Evolutionary conservation across 257 asterid species (phyloP).

Genomic region (Forsythia suspensa): DNA sequence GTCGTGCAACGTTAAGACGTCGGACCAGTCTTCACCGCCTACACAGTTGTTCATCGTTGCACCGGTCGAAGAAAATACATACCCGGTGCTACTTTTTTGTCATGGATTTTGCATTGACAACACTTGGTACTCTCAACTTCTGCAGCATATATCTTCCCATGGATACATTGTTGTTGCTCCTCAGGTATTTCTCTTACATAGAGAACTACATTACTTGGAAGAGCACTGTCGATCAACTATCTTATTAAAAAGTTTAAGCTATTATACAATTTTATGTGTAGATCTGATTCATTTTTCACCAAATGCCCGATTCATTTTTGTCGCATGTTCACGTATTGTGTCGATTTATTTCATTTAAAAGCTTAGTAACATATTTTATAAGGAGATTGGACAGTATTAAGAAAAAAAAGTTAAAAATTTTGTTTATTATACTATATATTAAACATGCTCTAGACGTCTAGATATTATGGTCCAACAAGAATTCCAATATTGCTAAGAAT

Average conservation of each 20-base stretch:
- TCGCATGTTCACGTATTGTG: no score
- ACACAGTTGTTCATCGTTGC: conserved; percentile 36
- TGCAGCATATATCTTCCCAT: conserved; percentile 56
- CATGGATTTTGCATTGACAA: conserved; percentile 47
- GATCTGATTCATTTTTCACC: no score
- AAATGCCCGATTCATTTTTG: no score
- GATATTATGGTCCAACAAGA: no score
- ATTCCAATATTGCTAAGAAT: no score
- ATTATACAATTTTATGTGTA: background rate
- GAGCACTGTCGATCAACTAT: background rate
- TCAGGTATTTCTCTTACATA: conserved; percentile 25
- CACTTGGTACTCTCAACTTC: conserved; percentile 40
- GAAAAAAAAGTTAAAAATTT: no score
- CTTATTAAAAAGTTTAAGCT: background rate
- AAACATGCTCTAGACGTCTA: no score
- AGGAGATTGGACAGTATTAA: no score
- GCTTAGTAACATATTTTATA: no score
- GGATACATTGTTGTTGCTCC: conserved; percentile 60
- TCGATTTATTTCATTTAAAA: no score
- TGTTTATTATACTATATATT: no score
- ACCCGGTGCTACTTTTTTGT: conserved; percentile 50
- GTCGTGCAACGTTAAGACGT: conserved; percentile 18
- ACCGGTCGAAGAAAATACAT: conserved; percentile 36
- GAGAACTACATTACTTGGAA: background rate
- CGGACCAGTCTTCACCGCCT: conserved; percentile 30